phyloP scores from a whole-genome alignment of 257 asterid species.

The Echium plantagineum region DNA sequence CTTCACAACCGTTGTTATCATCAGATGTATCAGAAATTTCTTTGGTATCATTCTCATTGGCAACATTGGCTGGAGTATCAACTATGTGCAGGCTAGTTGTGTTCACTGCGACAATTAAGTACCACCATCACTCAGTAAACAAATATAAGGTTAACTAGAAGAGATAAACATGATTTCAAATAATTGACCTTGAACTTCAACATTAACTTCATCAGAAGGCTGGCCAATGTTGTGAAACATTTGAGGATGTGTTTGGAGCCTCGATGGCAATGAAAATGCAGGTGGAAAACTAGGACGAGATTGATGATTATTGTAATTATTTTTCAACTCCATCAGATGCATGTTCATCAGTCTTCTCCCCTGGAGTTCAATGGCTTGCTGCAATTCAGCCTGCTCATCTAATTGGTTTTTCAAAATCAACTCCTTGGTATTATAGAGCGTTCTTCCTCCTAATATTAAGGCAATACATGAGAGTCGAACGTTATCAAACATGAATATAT shows the following conservation, averaged over 20 bases:
- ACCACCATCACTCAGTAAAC: slow-evolving; percentile 1
- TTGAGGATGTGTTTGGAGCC: slow-evolving; percentile 34
- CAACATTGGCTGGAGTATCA: slow-evolving; percentile 15
- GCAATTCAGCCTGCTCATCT: slow-evolving; percentile 70
- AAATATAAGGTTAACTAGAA: background rate
- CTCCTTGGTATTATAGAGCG: slow-evolving; percentile 56
- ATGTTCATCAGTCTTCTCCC: slow-evolving; percentile 67
- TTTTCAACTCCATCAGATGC: slow-evolving; percentile 63
- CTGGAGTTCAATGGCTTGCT: slow-evolving; percentile 71
- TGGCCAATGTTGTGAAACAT: slow-evolving; percentile 23
- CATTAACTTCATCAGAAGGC: slow-evolving; percentile 25
- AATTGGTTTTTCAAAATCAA: slow-evolving; percentile 57
- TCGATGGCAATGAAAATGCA: slow-evolving; percentile 30
- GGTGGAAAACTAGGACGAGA: slow-evolving; percentile 32
- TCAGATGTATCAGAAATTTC: slow-evolving; percentile 23
- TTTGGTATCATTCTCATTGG: slow-evolving; percentile 21
- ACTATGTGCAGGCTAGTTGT: slow-evolving; percentile 22
- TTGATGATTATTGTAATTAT: slow-evolving; percentile 32
- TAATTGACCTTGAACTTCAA: slow-evolving; percentile 39
- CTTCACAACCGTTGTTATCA: slow-evolving; percentile 15
- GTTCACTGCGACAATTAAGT: slow-evolving; percentile 20
- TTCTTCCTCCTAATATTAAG: slow-evolving; percentile 43
- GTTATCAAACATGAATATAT: background rate
- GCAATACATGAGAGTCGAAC: background rate
- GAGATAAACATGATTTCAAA: background rate